These are phyloP conservation scores for Pseudogymnoascus sp. DNA, from an alignment of 2,329 filamentous ascomycete genomes.

Conservation along the genomic window DNA sequence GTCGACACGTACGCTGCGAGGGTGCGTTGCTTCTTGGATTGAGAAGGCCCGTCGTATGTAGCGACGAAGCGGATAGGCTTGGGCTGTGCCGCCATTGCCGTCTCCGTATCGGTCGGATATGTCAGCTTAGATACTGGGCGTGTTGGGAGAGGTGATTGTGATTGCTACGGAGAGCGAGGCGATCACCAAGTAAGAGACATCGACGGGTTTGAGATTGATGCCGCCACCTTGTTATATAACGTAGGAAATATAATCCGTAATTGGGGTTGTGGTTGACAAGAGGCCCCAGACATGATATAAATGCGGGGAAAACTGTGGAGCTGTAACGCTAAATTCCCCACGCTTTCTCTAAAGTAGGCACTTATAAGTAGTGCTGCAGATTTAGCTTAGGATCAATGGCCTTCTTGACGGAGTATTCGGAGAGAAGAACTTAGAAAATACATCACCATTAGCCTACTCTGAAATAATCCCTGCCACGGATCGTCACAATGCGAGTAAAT, in stretches of 20 bases:
- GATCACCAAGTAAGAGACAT: background rate
- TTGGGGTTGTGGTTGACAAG: background rate
- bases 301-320: background rate
- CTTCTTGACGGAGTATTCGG: too few species aligned
- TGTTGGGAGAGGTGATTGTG: background rate
- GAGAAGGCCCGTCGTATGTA: constrained; percentile 20
- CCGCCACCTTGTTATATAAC: background rate
- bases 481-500: too few species aligned
- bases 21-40: constrained; percentile 10
- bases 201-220: background rate
- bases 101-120: constrained; percentile 36
- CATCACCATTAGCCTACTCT: too few species aligned
- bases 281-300: background rate
- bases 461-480: too few species aligned
- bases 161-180: background rate
- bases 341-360: background rate
- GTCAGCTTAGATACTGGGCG: background rate
- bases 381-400: too few species aligned
- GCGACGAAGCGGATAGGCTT: constrained; percentile 26
- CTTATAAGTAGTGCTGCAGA: background rate
- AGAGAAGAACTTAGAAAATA: too few species aligned
- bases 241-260: background rate
- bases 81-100: constrained; percentile 29
- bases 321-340: background rate
- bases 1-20: background rate